Percentiles rank a stretch among this genome's conserved stretches.
These are phyloP conservation scores for Letharia lupina DNA, from an alignment of 495 filamentous ascomycete genomes.

Conservation along the genomic window DNA sequence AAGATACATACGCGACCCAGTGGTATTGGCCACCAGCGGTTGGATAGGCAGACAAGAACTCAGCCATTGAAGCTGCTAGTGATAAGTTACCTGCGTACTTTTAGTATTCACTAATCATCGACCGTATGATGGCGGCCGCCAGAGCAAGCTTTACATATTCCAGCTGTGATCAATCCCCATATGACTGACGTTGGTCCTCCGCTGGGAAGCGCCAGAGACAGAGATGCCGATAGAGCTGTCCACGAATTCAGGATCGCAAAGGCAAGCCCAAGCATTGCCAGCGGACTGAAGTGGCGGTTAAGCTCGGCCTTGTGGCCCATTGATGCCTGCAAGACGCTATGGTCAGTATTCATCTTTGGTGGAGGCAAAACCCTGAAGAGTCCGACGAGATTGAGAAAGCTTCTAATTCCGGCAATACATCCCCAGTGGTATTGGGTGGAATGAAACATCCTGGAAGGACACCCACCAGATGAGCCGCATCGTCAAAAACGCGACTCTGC, in stretches of 20 bases:
- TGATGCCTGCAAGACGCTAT: slow-evolving; percentile 50
- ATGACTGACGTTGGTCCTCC: slow-evolving; percentile 42
- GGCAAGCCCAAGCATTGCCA: slow-evolving; percentile 46
- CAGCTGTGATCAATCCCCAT: slow-evolving; percentile 56
- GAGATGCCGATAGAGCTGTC: slow-evolving; percentile 44
- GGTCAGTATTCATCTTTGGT: slow-evolving; percentile 8
- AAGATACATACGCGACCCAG: slow-evolving; percentile 60
- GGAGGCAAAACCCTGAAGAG: neutral
- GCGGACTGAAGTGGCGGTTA: slow-evolving; percentile 47
- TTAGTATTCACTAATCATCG: neutral
- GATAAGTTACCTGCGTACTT: slow-evolving; percentile 43
- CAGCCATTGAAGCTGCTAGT: slow-evolving; percentile 60
- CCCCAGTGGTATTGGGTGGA: neutral
- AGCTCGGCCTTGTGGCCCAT: slow-evolving; percentile 59
- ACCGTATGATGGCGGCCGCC: neutral
- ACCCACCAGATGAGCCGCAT: neutral
- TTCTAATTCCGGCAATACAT: neutral
- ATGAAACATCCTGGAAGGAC: neutral
- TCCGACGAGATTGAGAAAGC: neutral
- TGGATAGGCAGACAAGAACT: slow-evolving; percentile 66
- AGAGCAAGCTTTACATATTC: slow-evolving; percentile 39
- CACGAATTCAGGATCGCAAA: slow-evolving; percentile 49
- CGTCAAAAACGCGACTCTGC: neutral
- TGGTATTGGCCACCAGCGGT: slow-evolving; percentile 65
- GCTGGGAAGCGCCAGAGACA: slow-evolving; percentile 41